Evolutionary conservation across 805 yeast genomes (phyloP).

Genomic region (Schizosaccharomyces pombe): DNA sequence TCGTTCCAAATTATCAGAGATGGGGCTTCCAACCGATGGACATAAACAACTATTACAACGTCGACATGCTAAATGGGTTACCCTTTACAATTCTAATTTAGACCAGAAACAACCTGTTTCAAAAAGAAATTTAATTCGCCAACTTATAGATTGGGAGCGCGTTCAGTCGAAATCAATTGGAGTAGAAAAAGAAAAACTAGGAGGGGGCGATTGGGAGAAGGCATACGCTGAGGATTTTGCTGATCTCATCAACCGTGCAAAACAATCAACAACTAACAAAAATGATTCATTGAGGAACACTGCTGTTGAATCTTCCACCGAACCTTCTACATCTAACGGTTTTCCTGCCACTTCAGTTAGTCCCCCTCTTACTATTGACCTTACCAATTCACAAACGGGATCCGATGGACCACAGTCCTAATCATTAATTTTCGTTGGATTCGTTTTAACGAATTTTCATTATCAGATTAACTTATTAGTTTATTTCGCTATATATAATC

Average conservation of each 20-base stretch:
- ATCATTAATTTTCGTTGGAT: too few relatives aligned
- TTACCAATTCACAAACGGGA: too few relatives aligned
- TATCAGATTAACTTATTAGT: too few relatives aligned
- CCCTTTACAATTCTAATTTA: conserved; percentile 57
- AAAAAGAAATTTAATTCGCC: conserved; percentile 29
- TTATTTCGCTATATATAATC: too few relatives aligned
- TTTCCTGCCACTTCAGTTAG: too few relatives aligned
- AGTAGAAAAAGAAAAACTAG: background rate
- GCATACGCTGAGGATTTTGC: conserved; percentile 11
- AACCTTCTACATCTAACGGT: too few relatives aligned
- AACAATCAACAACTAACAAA: background rate
- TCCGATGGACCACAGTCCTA: too few relatives aligned
- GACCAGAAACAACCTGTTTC: conserved; percentile 46
- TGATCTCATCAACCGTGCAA: conserved; percentile 12
- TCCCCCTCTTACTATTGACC: too few relatives aligned
- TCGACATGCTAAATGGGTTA: conserved; percentile 54
- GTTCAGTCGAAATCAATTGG: conserved; percentile 8
- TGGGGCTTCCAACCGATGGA: conserved; percentile 40
- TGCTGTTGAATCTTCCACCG: too few relatives aligned
- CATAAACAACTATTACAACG: conserved; percentile 37
- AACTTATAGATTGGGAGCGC: conserved; percentile 45
- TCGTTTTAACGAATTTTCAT: too few relatives aligned
- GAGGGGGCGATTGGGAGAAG: conserved; percentile 9
- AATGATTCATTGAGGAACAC: too few relatives aligned
- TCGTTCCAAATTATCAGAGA: conserved; percentile 31